Evolutionary conservation across 2,329 filamentous ascomycete genomes (phyloP), one percentile per base, ranked within the genome.

Genomic region (Claviceps sp.): DNA sequence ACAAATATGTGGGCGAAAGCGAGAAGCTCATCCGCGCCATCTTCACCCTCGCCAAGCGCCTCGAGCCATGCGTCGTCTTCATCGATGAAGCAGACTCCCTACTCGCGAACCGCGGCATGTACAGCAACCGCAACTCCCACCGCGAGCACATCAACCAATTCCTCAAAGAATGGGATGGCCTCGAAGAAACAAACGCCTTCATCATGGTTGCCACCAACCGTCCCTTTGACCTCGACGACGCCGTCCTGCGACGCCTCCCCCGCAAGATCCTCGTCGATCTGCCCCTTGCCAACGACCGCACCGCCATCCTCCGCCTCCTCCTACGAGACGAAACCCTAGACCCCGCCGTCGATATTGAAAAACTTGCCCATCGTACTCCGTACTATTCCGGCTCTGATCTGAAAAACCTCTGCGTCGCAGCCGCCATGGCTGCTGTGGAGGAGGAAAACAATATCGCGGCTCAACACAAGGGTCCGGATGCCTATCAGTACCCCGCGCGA

Each of bases 191-290:
- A 47, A 86, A 85, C 18, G 88, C 91, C 2, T 97, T 98, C 65
- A 91, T 98, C 67, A 96, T 98, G 89, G 89, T 97, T 0, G 91
- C 93, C 30, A 97, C 90, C 8, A 97, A 98, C 67, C 78, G 91
- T 9, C 93, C 93, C 0, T 96, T 95, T 62, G 93, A 97, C 62
- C 79, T 98, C 1, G 93, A 98, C 61, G 87, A 93, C 60, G 87
- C 87, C 9, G 85, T 93, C 9, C 75, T 93, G 46, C 77, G 87
- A n/a, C 77, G 86, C 13, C 70, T 90, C 22, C 86, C 86, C 2
- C 74, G 86, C 51, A 78, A 85, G 43, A 71, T 91, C 38, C 74
- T 90, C 0, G 78, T 90, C 42, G 86, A 90, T 62, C 71, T 90
- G 5, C 86, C 86, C 0, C 73, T 82, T 1, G 74, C 82, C 57